These are phyloP conservation scores for Trichosporon inkin DNA, from an alignment of 1,284 basidiomycete genomes.

Conservation along the genomic window DNA sequence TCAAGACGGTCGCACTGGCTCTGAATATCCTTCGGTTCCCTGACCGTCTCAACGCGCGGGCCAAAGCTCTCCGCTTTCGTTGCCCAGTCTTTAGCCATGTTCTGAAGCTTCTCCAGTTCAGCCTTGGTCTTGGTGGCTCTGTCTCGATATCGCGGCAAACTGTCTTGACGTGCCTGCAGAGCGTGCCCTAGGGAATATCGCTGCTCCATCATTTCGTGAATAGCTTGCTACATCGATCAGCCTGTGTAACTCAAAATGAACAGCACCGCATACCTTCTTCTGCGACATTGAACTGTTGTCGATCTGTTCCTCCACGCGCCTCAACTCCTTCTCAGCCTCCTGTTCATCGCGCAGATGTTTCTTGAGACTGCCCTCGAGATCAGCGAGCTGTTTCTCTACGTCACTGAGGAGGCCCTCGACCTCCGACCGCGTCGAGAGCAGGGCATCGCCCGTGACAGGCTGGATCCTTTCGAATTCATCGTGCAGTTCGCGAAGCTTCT, in stretches of 20 bases:
- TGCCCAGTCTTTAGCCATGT: not conserved
- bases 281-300: conserved; percentile 48
- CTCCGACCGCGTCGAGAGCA: not conserved
- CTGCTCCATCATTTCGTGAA: not conserved
- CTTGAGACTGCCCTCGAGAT: not conserved
- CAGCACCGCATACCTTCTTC: not conserved
- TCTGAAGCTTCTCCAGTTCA: not conserved
- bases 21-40: conserved; percentile 58
- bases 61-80: conserved; percentile 50
- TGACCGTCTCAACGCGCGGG: conserved; percentile 57
- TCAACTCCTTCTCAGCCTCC: conserved; percentile 18
- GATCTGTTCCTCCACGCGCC: conserved; percentile 70
- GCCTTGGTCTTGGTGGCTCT: not conserved
- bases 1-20: conserved; percentile 62
- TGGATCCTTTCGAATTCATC: not conserved
- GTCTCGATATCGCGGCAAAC: not conserved
- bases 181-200: not conserved
- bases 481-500: not conserved
- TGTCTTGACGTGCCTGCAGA: not conserved
- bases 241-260: not conserved
- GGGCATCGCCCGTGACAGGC: not conserved
- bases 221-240: not conserved
- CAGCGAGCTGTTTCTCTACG: not conserved
- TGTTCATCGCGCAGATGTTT: not conserved
- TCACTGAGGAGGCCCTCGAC: not conserved